phyloP scores from a whole-genome alignment of 345 rosid species.

The Anacardium occidentale region DNA sequence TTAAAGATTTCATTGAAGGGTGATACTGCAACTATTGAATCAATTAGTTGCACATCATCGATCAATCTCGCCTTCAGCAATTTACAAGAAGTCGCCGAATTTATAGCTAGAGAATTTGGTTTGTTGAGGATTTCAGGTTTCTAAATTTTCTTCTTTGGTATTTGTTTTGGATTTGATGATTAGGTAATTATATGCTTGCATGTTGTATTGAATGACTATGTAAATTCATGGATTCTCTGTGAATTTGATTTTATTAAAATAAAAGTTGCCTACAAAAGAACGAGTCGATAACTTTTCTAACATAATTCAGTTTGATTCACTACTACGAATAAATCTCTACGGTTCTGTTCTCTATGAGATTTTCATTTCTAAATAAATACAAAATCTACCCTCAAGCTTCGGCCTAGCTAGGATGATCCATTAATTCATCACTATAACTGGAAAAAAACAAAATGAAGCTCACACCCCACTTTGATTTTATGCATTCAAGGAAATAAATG shows the following conservation, averaged over 20 bases:
- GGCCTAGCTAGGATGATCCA: slow-evolving; percentile 1
- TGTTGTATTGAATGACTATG: slow-evolving; percentile 33
- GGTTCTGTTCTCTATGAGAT: background rate
- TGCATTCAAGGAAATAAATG: background rate
- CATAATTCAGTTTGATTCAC: slow-evolving; percentile 1
- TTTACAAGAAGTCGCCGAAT: slow-evolving; percentile 16
- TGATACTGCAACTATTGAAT: background rate
- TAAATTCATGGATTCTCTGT: slow-evolving; percentile 26
- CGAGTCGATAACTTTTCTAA: background rate
- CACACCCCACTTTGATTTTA: background rate
- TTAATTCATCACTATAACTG: background rate
- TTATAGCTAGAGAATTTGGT: slow-evolving; percentile 39
- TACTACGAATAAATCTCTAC: slow-evolving; percentile 4
- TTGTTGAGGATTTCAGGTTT: slow-evolving; percentile 39
- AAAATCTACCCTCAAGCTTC: background rate
- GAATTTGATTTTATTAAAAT: slow-evolving; percentile 36
- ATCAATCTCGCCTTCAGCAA: slow-evolving; percentile 28
- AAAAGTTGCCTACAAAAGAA: slow-evolving; percentile 20
- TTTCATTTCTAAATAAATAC: background rate
- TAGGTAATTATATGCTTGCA: slow-evolving; percentile 33
- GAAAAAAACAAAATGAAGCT: background rate
- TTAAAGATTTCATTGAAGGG: slow-evolving; percentile 1
- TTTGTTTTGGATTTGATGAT: slow-evolving; percentile 30
- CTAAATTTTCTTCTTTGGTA: background rate
- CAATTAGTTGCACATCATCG: background rate